Base-by-base conservation (phyloP, 768 basidiomycete genomes). In the Lactarius hatsudake region DNA sequence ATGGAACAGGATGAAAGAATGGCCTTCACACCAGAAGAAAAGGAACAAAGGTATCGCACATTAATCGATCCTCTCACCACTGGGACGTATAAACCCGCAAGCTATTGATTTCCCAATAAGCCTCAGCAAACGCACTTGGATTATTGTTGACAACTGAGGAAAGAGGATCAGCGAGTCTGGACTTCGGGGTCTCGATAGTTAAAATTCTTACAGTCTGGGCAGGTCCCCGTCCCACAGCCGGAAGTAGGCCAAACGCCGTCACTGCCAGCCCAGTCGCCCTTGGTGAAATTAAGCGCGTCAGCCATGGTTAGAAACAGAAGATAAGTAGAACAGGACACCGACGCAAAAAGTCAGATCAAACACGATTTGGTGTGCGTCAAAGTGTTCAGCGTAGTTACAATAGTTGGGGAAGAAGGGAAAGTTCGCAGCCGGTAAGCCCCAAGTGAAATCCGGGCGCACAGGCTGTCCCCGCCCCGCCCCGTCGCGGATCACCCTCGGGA, bases 61-160 rank as follows among this genome's bases (percentile, higher is more conserved):
- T 23, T 15, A 18, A 26, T 13, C 10, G 51, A 26, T 26, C 51
- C 51, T 5, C 26, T 53, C 15, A 53, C 51, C 51, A 45, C 13
- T 17, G 36, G 54, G 18, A n/a, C 5, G 76, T 78, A 72, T 88
- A 91, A 18, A 89, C 79, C 38, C 81, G 79, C 40, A 91, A 74
- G 20, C 82, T 81, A 71, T 85, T 84, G 74, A 92, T 80, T 68
- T 84, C 85, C 88, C 88, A 92, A 75, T 87, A 91, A 1, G 90
- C 87, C 20, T 88, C 79, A 13, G 67, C 48, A 75, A 91, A 91
- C 15, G 80, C 81, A 6, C 72, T 65, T 0, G 90, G 89, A 70
- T 86, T 82, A 67, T 84, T 81, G 73, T 85, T 75, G 36, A 90
- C 89, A 69, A 81, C 86, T 87, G 62, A 53, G 6, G 26, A 23